Base-by-base conservation (phyloP, 306 rosid species). In the Oxytropis ochrocephala region DNA sequence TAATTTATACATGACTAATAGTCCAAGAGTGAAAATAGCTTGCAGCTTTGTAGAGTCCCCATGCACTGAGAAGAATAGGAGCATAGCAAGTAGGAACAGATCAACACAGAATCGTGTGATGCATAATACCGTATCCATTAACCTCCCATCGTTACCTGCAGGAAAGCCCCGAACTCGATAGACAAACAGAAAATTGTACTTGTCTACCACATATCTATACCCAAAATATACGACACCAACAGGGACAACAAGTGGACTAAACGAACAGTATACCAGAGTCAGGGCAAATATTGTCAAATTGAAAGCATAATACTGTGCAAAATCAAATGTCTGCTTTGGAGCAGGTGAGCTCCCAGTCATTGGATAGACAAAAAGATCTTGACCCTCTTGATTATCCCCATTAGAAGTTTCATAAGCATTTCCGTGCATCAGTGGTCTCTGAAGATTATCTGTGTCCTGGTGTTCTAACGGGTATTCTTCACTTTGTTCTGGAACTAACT, bases 261-360 rank as follows among this genome's bases (percentile, higher is more conserved):
- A 94, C 1, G 97, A 91, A 52, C 90, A 88, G 74, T 94, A 94
- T 63, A 88, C 82, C 76, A 94, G 71, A 24, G 99, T 94, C 56
- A 91, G 92, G 63, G 99, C 95, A 75, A 94, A 94, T 72, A 91
- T 87, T 69, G 97, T 94, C 87, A 90, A 60, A 73, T 94, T 94
- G 12, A 94, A 94, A 6, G 97, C 99, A 59, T 94, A 88, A 64
- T 94, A 94, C 83, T 94, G 99, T 1, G 99, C 99, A 65, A 94
- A 91, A 85, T 94, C 99, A 2, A 94, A 94, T 48, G 87, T 76
- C 83, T 91, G 97, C 66, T 88, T 94, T 0, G 99, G 99, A 42
- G 86, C 88, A 8, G 94, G 85, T 12, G 96, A 87, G 74, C 95
- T 90, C 79, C 92, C 89, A 73, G 85, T 88, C 49, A 78, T 66